Conservation (phyloP, 2,329 filamentous ascomycete species). For the Allantophomopsis lycopodina region DNA sequence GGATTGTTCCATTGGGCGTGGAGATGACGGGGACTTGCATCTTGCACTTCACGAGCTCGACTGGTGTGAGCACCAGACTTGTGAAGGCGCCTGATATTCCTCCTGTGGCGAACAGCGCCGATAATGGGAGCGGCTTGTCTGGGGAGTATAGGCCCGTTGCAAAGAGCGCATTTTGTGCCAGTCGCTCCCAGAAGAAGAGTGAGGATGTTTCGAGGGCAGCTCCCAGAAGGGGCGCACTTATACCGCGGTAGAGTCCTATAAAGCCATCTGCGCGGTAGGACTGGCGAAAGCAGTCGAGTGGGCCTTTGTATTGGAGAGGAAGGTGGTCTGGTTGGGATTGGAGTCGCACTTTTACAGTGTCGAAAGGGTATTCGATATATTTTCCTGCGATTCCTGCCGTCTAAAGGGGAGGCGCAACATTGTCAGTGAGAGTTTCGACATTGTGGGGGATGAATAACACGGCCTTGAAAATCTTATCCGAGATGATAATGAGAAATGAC, state of each 20-base stretch:
- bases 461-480: not conserved
- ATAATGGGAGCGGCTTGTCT: constrained; percentile 54
- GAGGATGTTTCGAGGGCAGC: constrained; percentile 87
- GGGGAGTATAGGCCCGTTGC: constrained; percentile 30
- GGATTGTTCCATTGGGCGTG: constrained; percentile 23
- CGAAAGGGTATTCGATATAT: constrained; percentile 96
- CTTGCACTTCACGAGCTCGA: constrained; percentile 96
- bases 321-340: constrained; percentile 87
- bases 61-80: constrained; percentile 80
- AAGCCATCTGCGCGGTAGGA: constrained; percentile 71
- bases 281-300: constrained; percentile 86
- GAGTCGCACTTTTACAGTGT: constrained; percentile 93
- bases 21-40: constrained; percentile 61
- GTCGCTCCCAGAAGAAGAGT: constrained; percentile 81
- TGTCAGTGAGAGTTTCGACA: not conserved
- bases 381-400: constrained; percentile 80
- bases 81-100: constrained; percentile 81
- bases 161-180: constrained; percentile 55
- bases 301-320: constrained; percentile 71
- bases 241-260: constrained; percentile 67
- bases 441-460: not conserved
- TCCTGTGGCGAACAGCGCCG: constrained; percentile 64
- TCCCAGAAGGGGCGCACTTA: constrained; percentile 79
- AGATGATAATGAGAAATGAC: constrained; percentile 13
- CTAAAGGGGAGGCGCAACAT: constrained; percentile 27